phyloP scores from a whole-genome alignment of 148 eudicot species.

The Nyssa sinensis region DNA sequence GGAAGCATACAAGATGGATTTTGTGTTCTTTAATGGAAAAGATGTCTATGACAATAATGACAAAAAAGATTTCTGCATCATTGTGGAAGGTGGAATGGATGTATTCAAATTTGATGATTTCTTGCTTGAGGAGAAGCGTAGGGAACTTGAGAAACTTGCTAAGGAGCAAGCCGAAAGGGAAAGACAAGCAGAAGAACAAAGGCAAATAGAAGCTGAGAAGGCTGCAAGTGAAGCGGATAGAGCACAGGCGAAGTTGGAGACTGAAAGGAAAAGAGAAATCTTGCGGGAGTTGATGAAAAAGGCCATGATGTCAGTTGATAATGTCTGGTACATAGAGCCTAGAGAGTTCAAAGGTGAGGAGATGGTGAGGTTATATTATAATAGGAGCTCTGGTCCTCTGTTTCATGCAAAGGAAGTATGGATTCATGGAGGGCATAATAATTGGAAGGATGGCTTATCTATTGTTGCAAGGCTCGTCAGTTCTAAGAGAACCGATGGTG shows the following conservation, averaged over 20 bases:
- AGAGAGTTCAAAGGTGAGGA: conserved; percentile 60
- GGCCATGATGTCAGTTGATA: conserved; percentile 42
- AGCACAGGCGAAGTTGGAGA: conserved; percentile 74
- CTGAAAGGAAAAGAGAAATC: conserved; percentile 44
- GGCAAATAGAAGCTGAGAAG: conserved; percentile 67
- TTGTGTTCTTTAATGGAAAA: conserved; percentile 80
- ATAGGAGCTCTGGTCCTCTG: conserved; percentile 83
- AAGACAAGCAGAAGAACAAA: conserved; percentile 71
- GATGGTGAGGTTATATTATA: conserved; percentile 67
- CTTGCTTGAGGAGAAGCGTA: conserved; percentile 87
- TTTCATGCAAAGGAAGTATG: conserved; percentile 69
- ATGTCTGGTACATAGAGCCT: conserved; percentile 73
- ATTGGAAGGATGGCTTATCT: conserved; percentile 79
- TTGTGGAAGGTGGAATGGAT: conserved; percentile 76
- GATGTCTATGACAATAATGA: conserved; percentile 91
- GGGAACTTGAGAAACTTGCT: conserved; percentile 72
- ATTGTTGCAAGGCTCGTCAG: conserved; percentile 62
- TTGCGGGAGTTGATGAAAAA: conserved; percentile 46
- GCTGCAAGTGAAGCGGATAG: conserved; percentile 80
- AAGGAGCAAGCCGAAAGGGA: conserved; percentile 76
- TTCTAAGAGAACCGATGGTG: conserved; percentile 52
- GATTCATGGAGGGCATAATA: conserved; percentile 91
- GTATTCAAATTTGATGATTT: conserved; percentile 72
- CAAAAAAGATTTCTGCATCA: conserved; percentile 72
- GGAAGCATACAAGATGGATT: conserved; percentile 85